Base-by-base conservation (phyloP, 805 yeast species). In the Lachancea thermotolerans region DNA sequence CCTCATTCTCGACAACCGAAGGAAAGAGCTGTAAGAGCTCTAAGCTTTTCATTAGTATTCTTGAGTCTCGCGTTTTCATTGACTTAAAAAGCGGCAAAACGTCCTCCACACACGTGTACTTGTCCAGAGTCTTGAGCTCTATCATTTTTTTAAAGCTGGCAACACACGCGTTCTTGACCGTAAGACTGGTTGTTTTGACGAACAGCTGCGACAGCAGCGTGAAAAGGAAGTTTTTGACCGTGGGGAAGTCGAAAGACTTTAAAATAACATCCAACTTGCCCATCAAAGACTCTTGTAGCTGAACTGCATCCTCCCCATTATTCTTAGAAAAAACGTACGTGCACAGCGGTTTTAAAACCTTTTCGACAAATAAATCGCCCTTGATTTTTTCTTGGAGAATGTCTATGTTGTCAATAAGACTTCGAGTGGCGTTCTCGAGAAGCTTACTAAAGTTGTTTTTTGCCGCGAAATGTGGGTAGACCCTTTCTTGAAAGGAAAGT, bases 151-250 rank as follows among this genome's bases (percentile, higher is more conserved):
- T 71, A 54, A 89, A 80, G 1, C 85, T 72, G 15, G 72, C 67
- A 17, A 88, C 70, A 2, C 93, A 77, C 12, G 78, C 72, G 14
- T 83, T 68, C 57, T 93, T 91, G 25, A 93, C 84, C 4, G 85
- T 79, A 30, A 90, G 69, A 27, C 93, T 79, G 0, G 90, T 86
- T 1, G 99, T 93, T 37, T 87, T 83, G 33, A 88, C 77, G 65
- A 91, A 93, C 7, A 87, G 74, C 37, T 73, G 74, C 37, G 87
- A 76, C 14, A 88, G 69, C 37, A 79, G 66, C 2, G 96, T 95
- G 60, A 85, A 78, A n/a, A 89, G 67, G 29, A 78, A 77, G 53
- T 79, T 82, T 53, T 91, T 88, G 46, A 89, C 72, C 15, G 81
- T 75, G 10, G 88, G 73, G 54, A 82, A 82, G 45, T 82, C 90